Evolutionary conservation across 164 flowering plant species (phyloP).

Genomic region (Stephania japonica): DNA sequence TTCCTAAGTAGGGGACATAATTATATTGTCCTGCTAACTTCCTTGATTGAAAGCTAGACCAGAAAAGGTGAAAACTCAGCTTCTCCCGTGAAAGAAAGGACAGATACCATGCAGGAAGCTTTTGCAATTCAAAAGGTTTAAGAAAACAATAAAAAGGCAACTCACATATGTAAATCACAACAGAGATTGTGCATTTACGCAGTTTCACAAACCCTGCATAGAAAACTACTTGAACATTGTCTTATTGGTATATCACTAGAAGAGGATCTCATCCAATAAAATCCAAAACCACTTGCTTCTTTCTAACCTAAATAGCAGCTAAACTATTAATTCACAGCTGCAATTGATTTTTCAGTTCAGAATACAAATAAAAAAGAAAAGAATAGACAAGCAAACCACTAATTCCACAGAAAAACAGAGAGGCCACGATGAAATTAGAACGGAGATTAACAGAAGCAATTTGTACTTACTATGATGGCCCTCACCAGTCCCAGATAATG

Average conservation of each 20-base stretch:
- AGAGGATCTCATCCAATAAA: background rate
- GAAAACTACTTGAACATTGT: background rate
- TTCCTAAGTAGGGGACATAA: too few relatives aligned
- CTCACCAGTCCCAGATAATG: slow-evolving; percentile 36
- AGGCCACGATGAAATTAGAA: background rate
- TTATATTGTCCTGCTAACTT: too few relatives aligned
- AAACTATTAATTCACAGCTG: background rate
- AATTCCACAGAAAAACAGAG: background rate
- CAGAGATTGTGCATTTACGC: background rate
- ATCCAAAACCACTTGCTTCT: background rate
- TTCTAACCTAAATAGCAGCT: background rate
- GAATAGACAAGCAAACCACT: background rate
- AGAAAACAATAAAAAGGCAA: background rate
- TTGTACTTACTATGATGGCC: slow-evolving; percentile 43
- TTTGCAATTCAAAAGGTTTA: background rate
- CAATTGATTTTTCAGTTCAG: background rate
- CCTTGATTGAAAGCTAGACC: too few relatives aligned
- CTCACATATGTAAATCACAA: background rate
- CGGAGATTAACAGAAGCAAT: background rate
- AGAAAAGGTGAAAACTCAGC: too few relatives aligned
- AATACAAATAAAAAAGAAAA: background rate
- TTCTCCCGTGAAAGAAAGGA: too few relatives aligned
- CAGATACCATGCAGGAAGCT: too few relatives aligned
- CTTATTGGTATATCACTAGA: background rate
- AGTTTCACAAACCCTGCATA: background rate